Conservation (phyloP, 2,329 filamentous ascomycete genomes). For the Paecilomyces niveus region DNA sequence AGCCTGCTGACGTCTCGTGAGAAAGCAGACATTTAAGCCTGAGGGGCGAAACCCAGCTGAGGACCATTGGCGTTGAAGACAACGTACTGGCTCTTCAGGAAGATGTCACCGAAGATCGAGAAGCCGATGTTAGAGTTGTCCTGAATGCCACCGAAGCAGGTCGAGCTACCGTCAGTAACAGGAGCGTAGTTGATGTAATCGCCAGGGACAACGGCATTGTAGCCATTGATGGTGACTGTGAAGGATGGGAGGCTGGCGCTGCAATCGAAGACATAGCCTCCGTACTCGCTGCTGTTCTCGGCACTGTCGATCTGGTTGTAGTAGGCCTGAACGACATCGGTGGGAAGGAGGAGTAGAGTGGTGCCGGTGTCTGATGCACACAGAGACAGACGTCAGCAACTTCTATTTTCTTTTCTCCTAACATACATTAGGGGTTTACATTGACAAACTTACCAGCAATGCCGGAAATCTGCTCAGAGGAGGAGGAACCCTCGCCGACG, state of each 20-base stretch:
- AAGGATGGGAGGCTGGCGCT: constrained; percentile 46
- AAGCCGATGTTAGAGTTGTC: constrained; percentile 50
- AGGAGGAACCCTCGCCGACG: constrained; percentile 41
- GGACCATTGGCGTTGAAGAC: constrained; percentile 56
- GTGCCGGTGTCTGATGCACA: constrained; percentile 56
- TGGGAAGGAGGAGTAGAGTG: constrained; percentile 55
- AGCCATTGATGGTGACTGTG: constrained; percentile 44
- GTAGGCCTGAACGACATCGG: constrained; percentile 50
- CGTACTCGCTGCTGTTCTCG: constrained; percentile 26
- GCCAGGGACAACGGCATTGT: constrained; percentile 46
- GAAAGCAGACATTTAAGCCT: constrained; percentile 16
- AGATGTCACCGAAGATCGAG: constrained; percentile 69
- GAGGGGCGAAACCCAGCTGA: constrained; percentile 43
- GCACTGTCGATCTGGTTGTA: constrained; percentile 52
- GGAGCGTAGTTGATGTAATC: constrained; percentile 48
- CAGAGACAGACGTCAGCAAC: background rate
- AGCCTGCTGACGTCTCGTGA: background rate
- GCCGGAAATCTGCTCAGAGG: constrained; percentile 38
- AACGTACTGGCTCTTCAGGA: constrained; percentile 70
- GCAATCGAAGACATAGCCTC: constrained; percentile 53
- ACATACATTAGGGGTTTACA: background rate
- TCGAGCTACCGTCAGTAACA: constrained; percentile 24
- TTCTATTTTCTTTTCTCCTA: background rate
- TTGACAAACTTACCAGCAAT: constrained; percentile 43
- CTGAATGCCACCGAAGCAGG: constrained; percentile 74